Base-by-base conservation (phyloP, 495 filamentous ascomycete species). In the Talaromyces trachyspermus region DNA sequence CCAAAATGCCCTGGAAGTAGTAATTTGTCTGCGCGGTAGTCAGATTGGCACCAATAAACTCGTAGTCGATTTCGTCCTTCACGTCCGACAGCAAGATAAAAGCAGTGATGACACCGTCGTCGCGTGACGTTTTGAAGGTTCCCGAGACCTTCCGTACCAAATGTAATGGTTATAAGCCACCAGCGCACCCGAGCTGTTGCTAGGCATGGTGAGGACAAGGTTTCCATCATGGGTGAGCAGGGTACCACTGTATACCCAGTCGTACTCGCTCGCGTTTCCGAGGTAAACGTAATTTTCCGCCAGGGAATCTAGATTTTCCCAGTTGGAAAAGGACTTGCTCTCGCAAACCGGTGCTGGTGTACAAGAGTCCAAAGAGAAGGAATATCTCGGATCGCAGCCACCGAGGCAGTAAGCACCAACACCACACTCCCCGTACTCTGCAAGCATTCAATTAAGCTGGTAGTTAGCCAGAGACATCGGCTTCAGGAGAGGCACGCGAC, bases 41-140 rank as follows among this genome's bases (percentile, higher is more conserved):
- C 58, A 95, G 64, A 54, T 96, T 86, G 38, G 77, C 75, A 47
- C 92, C 92, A 46, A 98, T 79, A 60, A 81, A 98, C 69, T 98
- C 92, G 60, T 86, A 96, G 64, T 98, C 92, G 58, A 98, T 95
- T 64, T 98, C 92, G 58, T 98, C 92, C 71, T 95, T 95, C 56
- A 92, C 85, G 61, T 97, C 92, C 25, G 83, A 85, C 55, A 96
- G 76, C 53, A 97, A 70, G 62, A 98, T 97, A 63, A 98, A 98
- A 11, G 90, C 92, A 17, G 89, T 89, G 4, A 98, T 88, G 25
- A 97, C 92, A 71, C 92, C 92, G 23, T 69, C 62, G 35, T 88
- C 90, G 55, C 85, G 80, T 49, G 84, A 85, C 5, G 88, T 90
- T 77, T 89, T 95, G 64, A 98, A 70, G 20, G 71, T 84, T 14